Conservation (phyloP, 2,329 filamentous ascomycete genomes). For the Arthrocladium fulminans region DNA sequence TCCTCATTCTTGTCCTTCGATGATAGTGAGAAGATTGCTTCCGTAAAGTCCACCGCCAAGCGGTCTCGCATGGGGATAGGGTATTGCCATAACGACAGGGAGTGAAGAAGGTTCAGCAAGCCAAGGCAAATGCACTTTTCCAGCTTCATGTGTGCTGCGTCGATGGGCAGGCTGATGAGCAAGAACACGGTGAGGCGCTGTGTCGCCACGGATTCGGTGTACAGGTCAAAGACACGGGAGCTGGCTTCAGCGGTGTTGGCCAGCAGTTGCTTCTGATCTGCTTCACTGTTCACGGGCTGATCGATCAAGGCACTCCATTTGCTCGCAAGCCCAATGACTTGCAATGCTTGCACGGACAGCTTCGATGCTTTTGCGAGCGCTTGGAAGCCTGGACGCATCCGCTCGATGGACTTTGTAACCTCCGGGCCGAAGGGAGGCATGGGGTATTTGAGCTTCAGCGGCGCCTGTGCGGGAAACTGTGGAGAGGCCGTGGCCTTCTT, state of each 20-base stretch:
- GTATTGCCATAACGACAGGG: not conserved
- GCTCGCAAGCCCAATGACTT: not conserved
- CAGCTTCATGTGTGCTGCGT: constrained; percentile 6
- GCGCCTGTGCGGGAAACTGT: not conserved
- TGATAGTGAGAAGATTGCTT: not conserved
- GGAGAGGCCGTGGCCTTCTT: not conserved
- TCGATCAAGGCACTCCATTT: constrained; percentile 1
- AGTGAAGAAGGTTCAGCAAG: constrained; percentile 3
- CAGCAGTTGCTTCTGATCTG: constrained; percentile 1
- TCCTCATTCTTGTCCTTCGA: constrained; percentile 1
- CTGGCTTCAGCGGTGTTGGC: not conserved
- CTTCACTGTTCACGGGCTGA: not conserved
- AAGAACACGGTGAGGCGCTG: not conserved
- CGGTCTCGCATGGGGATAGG: not conserved
- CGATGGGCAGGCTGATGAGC: constrained; percentile 2
- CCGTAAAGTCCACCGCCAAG: constrained; percentile 1
- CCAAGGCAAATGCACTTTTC: not conserved
- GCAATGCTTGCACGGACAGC: constrained; percentile 1
- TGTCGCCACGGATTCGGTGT: constrained; percentile 1
- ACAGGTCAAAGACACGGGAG: not conserved
- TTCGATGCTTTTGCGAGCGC: constrained; percentile 4
- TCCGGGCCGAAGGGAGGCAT: constrained; percentile 1
- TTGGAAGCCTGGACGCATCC: not conserved
- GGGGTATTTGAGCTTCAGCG: constrained; percentile 2
- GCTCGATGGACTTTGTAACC: constrained; percentile 4